phyloP scores from a whole-genome alignment of 371 early-diverging fungal genomes.

The Mortierella sp. region DNA sequence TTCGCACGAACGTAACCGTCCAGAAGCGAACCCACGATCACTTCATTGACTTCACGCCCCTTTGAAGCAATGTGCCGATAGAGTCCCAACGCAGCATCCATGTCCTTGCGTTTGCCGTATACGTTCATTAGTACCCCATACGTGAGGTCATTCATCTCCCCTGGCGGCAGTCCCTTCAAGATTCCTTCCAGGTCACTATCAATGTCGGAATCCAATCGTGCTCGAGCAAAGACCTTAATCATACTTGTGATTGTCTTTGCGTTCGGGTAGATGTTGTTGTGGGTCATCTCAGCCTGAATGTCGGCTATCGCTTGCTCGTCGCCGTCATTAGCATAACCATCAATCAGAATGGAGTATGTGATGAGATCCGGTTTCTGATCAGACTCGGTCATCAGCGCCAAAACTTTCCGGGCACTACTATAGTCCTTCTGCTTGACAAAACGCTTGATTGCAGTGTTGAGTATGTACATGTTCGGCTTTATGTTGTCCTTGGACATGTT shows the following conservation, averaged over 20 bases:
- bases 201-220: constrained; percentile 13
- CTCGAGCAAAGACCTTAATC: constrained; percentile 54
- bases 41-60: constrained; percentile 24
- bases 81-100: constrained; percentile 32
- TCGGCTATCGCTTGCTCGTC: constrained; percentile 43
- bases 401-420: constrained; percentile 50
- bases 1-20: constrained; percentile 37
- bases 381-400: constrained; percentile 50
- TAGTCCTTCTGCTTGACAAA: constrained; percentile 54
- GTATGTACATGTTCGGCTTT: constrained; percentile 55
- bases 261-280: constrained; percentile 56
- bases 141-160: constrained; percentile 41
- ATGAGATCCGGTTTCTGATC: constrained; percentile 49
- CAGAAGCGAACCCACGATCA: constrained; percentile 41
- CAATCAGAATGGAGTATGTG: constrained; percentile 44
- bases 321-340: constrained; percentile 38
- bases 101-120: constrained; percentile 46
- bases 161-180: constrained; percentile 27
- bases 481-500: constrained; percentile 51
- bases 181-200: constrained; percentile 29
- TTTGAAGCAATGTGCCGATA: constrained; percentile 28
- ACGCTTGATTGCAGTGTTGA: constrained; percentile 59
- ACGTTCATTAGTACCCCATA: constrained; percentile 48
- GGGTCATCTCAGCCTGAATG: constrained; percentile 42
- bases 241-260: constrained; percentile 60